These are phyloP conservation scores for Angomonas desouzai DNA, from an alignment of 208 protist species.

Conservation along the genomic window DNA sequence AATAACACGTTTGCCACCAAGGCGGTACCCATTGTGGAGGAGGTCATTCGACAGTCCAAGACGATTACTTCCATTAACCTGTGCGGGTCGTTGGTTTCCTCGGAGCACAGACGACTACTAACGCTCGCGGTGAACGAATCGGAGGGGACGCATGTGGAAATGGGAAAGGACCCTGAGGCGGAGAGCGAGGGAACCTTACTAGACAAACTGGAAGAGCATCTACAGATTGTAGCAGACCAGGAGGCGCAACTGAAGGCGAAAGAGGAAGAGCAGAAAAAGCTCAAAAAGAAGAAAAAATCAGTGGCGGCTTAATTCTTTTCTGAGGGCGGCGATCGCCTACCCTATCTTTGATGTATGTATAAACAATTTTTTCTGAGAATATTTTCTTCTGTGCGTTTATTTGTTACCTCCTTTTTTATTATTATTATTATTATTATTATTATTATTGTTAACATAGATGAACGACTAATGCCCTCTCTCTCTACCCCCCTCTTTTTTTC, in stretches of 20 bases:
- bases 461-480: background rate
- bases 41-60: conserved; percentile 47
- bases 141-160: conserved; percentile 69
- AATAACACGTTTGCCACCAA: conserved; percentile 61
- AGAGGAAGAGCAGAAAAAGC: conserved; percentile 31
- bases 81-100: conserved; percentile 40
- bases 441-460: background rate
- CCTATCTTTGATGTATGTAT: no score
- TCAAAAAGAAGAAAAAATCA: conserved; percentile 27
- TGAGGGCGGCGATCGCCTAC: no score
- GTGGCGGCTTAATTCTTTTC: background rate
- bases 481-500: background rate
- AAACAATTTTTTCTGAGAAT: no score
- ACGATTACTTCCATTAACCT: conserved; percentile 79
- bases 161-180: conserved; percentile 45
- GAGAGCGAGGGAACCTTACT: conserved; percentile 25
- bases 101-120: conserved; percentile 48
- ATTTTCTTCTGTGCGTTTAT: no score
- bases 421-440: conserved; percentile 10
- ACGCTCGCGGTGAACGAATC: conserved; percentile 56
- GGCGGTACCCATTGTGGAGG: conserved; percentile 39
- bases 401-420: no score
- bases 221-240: conserved; percentile 67
- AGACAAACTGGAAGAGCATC: conserved; percentile 51
- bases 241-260: conserved; percentile 54